A percentile compares a stretch with the other conserved stretches of the same genome.
These are phyloP conservation scores for Oenanthe sinensis DNA, from an alignment of 129 eudicot species.

Conservation along the genomic window DNA sequence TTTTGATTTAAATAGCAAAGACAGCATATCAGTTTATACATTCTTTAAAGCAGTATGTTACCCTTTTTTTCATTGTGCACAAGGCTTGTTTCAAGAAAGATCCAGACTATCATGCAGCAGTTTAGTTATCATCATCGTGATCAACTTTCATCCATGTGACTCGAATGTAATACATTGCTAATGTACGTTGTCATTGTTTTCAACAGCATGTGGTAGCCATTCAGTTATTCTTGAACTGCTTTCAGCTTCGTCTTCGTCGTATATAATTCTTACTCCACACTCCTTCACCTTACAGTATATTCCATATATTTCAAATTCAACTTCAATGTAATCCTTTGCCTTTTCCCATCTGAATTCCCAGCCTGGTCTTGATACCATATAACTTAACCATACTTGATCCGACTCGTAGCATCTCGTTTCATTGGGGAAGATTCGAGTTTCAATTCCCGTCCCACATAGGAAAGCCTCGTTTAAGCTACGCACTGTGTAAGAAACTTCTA, in stretches of 20 bases:
- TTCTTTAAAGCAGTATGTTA: no score
- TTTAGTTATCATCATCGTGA: not conserved
- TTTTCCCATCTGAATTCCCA: conserved; percentile 10
- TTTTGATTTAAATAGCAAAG: no score
- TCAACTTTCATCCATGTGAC: not conserved
- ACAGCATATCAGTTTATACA: no score
- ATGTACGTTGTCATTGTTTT: not conserved
- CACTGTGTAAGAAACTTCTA: not conserved
- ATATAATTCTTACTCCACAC: conserved; percentile 1
- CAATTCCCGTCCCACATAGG: not conserved
- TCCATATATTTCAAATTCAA: not conserved
- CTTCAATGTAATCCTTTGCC: conserved; percentile 4
- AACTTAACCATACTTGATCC: conserved; percentile 11
- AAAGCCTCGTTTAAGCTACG: not conserved
- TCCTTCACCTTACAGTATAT: not conserved
- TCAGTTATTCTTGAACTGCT: conserved; percentile 9
- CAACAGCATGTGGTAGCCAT: conserved; percentile 3
- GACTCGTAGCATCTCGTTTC: conserved; percentile 9
- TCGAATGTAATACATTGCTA: not conserved
- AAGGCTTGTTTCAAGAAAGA: not conserved
- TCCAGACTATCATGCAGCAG: not conserved
- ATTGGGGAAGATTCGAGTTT: conserved; percentile 4
- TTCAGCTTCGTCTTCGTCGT: conserved; percentile 1
- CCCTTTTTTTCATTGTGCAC: no score
- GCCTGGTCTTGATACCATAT: not conserved